Percentiles rank a stretch among this genome's conserved stretches.
Evolutionary conservation across 2,329 filamentous ascomycete species (phyloP).

Genomic region (Catunica adiposa): DNA sequence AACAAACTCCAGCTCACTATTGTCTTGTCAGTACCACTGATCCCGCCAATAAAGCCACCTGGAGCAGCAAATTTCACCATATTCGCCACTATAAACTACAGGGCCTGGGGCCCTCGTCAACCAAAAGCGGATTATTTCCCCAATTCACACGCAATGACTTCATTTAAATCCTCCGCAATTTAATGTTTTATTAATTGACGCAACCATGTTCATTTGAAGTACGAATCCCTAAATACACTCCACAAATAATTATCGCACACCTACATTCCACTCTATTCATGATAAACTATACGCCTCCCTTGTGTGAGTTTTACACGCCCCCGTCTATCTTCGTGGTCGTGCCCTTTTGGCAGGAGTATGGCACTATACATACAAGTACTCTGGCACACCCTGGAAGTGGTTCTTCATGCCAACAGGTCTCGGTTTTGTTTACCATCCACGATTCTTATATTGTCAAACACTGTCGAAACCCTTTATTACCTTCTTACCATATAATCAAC

Average conservation of each 20-base stretch:
- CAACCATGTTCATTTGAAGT: neutral
- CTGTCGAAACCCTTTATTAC: neutral
- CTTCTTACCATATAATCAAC: neutral
- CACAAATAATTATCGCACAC: too few relatives aligned
- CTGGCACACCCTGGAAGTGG: neutral
- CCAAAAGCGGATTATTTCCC: too few relatives aligned
- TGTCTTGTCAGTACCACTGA: neutral
- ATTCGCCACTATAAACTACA: too few relatives aligned
- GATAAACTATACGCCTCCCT: too few relatives aligned
- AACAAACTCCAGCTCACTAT: neutral
- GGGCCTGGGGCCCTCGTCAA: too few relatives aligned
- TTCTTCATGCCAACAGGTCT: neutral
- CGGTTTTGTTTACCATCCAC: neutral
- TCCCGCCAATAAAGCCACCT: neutral
- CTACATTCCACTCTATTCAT: too few relatives aligned
- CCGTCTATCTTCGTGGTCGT: too few relatives aligned
- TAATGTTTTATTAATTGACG: too few relatives aligned
- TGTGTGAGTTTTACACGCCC: too few relatives aligned
- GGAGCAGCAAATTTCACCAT: too few relatives aligned
- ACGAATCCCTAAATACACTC: too few relatives aligned
- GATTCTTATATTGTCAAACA: neutral
- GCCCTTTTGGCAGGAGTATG: neutral
- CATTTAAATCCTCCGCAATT: neutral
- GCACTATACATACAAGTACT: neutral
- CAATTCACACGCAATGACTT: neutral